Base-by-base conservation (phyloP, 768 basidiomycete species). In the Amanita pallidorosea region DNA sequence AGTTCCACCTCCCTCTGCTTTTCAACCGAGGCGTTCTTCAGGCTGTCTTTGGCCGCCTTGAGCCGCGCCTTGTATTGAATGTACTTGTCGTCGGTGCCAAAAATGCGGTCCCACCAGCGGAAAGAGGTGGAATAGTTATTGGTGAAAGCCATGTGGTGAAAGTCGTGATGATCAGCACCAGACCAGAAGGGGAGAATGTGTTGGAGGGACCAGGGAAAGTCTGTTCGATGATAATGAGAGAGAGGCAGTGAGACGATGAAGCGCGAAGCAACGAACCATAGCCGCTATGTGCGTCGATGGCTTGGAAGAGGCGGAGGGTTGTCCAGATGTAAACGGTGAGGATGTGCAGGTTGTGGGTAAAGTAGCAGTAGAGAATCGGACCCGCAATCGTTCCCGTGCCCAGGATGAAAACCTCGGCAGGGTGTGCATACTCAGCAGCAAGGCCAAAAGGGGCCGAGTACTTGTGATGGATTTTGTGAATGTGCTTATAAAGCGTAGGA, bases 401-500 rank as follows among this genome's bases (percentile, higher is more conserved):
- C 48, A 98, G 84, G 58, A 97, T 92, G 64, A 96, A 81, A 48
- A 95, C 88, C 66, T 99, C 96, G 9, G 91, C 81, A 0, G 96
- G 96, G 67, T 99, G 96, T 1, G 96, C 94, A 63, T 97, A 98
- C 66, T 99, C 95, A 2, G 96, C 95, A 2, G 90, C 94, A 27
- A 99, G 80, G 54, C 96, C 96, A 61, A 98, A 96, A 0, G 96
- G 96, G 15, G 95, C 95, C 7, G 86, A 86, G 68, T 91, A 96
- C 62, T 92, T 90, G 79, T 98, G 96, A 66, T 99, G 96, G 33
- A 98, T 75, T 69, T 96, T 95, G 78, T 96, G 93, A 56, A 96
- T 90, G 65, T 93, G 75, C 66, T 85, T 90, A 75, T 95, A 94
- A 47, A 95, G 73, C 1, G 75, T 63, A 47, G 88, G 84, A 55